phyloP scores from a whole-genome alignment of 768 basidiomycete species.

The Grammothele lineata region DNA sequence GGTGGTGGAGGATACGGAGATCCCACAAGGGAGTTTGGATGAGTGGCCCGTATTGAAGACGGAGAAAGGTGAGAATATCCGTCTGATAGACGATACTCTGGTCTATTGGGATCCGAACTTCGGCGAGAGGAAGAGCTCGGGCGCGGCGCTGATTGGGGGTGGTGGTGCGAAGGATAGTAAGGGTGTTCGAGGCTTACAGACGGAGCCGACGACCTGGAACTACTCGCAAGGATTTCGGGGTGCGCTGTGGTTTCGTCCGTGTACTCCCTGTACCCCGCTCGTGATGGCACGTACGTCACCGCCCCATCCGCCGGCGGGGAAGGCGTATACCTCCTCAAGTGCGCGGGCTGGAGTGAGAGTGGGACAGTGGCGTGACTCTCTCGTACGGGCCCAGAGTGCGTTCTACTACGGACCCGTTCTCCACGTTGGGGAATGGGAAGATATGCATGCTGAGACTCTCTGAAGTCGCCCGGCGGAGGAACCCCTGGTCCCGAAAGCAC shows the following conservation, averaged over 20 bases:
- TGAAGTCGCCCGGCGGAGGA: slow-evolving; percentile 1
- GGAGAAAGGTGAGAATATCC: slow-evolving; percentile 1
- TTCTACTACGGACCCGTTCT: too few relatives aligned
- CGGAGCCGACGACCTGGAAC: slow-evolving; percentile 2
- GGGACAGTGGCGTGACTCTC: slow-evolving; percentile 18
- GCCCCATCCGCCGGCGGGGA: slow-evolving; percentile 13
- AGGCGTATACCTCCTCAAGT: slow-evolving; percentile 19
- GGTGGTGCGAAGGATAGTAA: slow-evolving; percentile 2
- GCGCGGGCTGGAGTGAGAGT: slow-evolving; percentile 17
- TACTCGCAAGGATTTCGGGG: slow-evolving; percentile 3
- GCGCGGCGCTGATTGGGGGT: slow-evolving; percentile 1
- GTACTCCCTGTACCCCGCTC: slow-evolving; percentile 4
- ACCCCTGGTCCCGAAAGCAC: not conserved
- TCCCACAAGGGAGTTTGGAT: slow-evolving; percentile 3
- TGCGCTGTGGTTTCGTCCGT: not conserved
- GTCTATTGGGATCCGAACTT: slow-evolving; percentile 6
- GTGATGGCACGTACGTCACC: not conserved
- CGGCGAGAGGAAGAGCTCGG: slow-evolving; percentile 4
- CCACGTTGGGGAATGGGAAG: too few relatives aligned
- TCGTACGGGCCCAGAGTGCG: not conserved
- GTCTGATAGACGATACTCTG: not conserved
- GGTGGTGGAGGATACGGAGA: slow-evolving; percentile 7
- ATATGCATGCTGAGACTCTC: not conserved
- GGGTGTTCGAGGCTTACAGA: slow-evolving; percentile 11
- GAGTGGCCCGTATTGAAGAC: slow-evolving; percentile 10